Percentiles rank a stretch among this genome's conserved stretches.
Conservation (phyloP, 2,329 filamentous ascomycete species). For the Cladophialophora yegresii region DNA sequence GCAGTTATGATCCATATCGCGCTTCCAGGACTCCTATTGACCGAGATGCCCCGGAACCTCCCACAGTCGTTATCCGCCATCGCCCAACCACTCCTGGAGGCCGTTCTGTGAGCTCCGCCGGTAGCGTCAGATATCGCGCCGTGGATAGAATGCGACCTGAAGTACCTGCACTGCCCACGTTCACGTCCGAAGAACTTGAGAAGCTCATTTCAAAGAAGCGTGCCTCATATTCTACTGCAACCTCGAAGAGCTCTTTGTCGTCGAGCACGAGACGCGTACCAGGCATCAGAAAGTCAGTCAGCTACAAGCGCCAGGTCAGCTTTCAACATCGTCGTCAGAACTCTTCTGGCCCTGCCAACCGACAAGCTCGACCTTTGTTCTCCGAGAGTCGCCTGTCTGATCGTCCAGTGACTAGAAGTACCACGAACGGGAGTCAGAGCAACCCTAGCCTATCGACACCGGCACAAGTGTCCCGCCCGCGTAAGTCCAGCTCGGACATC, state of each 20-base stretch:
- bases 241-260: conserved; percentile 52
- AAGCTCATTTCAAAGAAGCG: conserved; percentile 30
- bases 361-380: conserved; percentile 19
- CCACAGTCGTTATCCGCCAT: conserved; percentile 70
- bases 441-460: conserved; percentile 47
- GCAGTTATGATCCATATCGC: conserved; percentile 83
- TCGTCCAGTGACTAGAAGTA: conserved; percentile 38
- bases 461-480: conserved; percentile 43
- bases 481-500: conserved; percentile 39
- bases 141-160: conserved; percentile 22
- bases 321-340: conserved; percentile 59
- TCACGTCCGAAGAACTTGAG: conserved; percentile 32
- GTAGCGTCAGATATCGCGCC: conserved; percentile 25
- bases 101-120: conserved; percentile 40
- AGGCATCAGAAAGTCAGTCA: conserved; percentile 49
- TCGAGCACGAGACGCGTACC: conserved; percentile 47
- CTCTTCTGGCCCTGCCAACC: conserved; percentile 38
- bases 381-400: conserved; percentile 36
- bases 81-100: conserved; percentile 42
- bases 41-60: conserved; percentile 58
- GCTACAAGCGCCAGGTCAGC: conserved; percentile 63
- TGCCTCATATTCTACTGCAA: conserved; percentile 32
- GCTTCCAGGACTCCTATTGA: conserved; percentile 61
- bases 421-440: conserved; percentile 35
- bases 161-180: conserved; percentile 28